phyloP scores from a whole-genome alignment of 768 basidiomycete species.

The Leccinum pellstonianum region DNA sequence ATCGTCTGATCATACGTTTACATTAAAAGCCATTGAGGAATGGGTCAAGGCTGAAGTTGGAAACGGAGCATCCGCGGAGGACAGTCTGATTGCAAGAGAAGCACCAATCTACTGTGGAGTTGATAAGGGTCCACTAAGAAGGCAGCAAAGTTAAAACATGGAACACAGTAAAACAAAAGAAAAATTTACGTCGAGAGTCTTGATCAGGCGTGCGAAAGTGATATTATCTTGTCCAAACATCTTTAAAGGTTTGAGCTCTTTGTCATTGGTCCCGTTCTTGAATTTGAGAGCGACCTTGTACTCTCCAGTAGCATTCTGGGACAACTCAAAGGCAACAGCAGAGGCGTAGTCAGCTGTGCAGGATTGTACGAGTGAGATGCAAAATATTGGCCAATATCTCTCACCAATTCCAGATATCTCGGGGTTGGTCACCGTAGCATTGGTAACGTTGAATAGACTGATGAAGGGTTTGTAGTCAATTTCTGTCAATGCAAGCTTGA shows the following conservation, averaged over 20 bases:
- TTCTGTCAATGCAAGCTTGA: conserved; percentile 73
- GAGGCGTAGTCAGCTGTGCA: conserved; percentile 67
- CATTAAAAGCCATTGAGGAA: conserved; percentile 31
- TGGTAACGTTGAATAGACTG: conserved; percentile 78
- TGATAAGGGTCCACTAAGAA: conserved; percentile 27
- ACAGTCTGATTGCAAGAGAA: conserved; percentile 35
- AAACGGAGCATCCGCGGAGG: conserved; percentile 32
- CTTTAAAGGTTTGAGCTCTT: conserved; percentile 57
- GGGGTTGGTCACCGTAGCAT: conserved; percentile 55
- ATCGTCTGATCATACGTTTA: not conserved
- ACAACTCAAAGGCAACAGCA: conserved; percentile 70
- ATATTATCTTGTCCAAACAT: conserved; percentile 53
- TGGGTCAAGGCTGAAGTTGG: conserved; percentile 28
- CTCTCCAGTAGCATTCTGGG: conserved; percentile 60
- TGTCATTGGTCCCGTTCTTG: conserved; percentile 68
- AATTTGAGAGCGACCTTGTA: conserved; percentile 76
- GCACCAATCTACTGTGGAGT: conserved; percentile 35
- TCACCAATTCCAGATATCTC: conserved; percentile 64
- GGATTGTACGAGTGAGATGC: not conserved
- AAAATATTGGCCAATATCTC: conserved; percentile 25
- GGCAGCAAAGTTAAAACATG: not conserved
- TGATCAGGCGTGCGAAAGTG: conserved; percentile 19
- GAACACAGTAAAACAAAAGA: not conserved
- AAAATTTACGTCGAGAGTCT: conserved; percentile 18
- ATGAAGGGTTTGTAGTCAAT: conserved; percentile 89